Conservation (phyloP, 208 protist genomes). For the Vickermania spadyakhi region DNA sequence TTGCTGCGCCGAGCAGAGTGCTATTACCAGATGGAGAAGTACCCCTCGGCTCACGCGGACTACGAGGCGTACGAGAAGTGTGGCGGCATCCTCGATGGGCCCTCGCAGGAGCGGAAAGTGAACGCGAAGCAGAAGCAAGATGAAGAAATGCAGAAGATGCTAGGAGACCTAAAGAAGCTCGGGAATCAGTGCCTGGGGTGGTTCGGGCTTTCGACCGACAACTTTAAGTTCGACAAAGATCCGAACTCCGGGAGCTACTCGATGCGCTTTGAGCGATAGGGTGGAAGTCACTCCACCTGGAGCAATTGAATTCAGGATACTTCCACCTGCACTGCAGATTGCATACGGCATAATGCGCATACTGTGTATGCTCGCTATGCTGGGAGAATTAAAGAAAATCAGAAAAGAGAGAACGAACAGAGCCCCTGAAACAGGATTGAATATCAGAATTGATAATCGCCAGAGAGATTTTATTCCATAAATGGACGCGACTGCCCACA, state of each 20-base stretch:
- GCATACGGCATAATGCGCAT: too few relatives aligned
- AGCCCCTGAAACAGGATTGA: too few relatives aligned
- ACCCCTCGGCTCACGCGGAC: constrained; percentile 78
- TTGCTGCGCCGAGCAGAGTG: constrained; percentile 81
- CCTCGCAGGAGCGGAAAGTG: constrained; percentile 27
- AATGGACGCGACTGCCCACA: too few relatives aligned
- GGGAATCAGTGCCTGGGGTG: constrained; percentile 94
- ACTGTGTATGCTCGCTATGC: too few relatives aligned
- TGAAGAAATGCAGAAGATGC: constrained; percentile 91
- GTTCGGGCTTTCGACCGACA: constrained; percentile 95
- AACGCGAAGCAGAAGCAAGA: constrained; percentile 82
- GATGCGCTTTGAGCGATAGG: constrained; percentile 86
- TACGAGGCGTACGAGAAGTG: constrained; percentile 83
- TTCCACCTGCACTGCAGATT: too few relatives aligned
- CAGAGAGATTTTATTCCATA: too few relatives aligned
- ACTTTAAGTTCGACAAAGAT: constrained; percentile 97
- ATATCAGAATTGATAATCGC: too few relatives aligned
- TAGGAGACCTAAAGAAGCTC: constrained; percentile 93
- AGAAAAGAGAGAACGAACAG: too few relatives aligned
- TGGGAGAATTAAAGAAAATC: too few relatives aligned
- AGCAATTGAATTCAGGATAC: too few relatives aligned
- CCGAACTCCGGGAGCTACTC: constrained; percentile 88
- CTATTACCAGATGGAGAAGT: constrained; percentile 82
- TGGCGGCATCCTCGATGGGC: constrained; percentile 38
- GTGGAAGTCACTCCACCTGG: too few relatives aligned